Base-by-base conservation (phyloP, 2,329 filamentous ascomycete genomes). In the Sporothrix sp. region DNA sequence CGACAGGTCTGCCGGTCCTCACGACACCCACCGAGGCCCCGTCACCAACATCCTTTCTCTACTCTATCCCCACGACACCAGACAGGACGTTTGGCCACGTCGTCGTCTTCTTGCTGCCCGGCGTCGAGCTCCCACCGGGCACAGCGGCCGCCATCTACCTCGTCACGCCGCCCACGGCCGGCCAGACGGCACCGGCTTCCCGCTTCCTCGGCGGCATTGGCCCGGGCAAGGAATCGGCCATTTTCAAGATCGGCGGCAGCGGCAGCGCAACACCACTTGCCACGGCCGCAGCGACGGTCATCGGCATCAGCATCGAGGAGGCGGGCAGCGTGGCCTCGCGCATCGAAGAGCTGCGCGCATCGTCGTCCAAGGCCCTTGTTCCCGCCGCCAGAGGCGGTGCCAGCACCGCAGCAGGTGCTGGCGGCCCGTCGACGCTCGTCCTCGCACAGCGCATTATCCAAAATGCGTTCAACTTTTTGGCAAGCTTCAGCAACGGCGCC, bases 401-500 rank as follows among this genome's bases (percentile, higher is more conserved):
- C 36, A 2, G 35, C 33, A 10, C 21, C 16, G 18, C 13, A 6
- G 18, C 33, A 7, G 40, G 20, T 8, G 21, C 11, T 18, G 11
- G 20, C 28, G 20, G 27, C 3, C 56, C 57, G 1, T 53, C 56
- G n/a, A 93, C 88, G 0, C 81, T 87, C 57, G 71, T 88, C 2
- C 74, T 98, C 21, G 93, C 93, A 27, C 89, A 97, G 68, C 75
- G 87, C 56, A 96, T 98, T 59, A 97, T 98, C 60, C 85, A 87
- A 60, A 95, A 96, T 66, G 93, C 91, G 13, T 98, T 97, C 67
- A 96, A 98, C 68, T 97, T 95, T 65, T 72, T 98, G 52, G 82
- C 91, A 3, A 85, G 88, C 60, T 97, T 95, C 71, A 87, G 84
- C 53, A 42, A 30, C n/a, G 38, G 42, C 42, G 75, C 44, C 48